phyloP scores from a whole-genome alignment of 768 basidiomycete species.

The Lactarius sp. region DNA sequence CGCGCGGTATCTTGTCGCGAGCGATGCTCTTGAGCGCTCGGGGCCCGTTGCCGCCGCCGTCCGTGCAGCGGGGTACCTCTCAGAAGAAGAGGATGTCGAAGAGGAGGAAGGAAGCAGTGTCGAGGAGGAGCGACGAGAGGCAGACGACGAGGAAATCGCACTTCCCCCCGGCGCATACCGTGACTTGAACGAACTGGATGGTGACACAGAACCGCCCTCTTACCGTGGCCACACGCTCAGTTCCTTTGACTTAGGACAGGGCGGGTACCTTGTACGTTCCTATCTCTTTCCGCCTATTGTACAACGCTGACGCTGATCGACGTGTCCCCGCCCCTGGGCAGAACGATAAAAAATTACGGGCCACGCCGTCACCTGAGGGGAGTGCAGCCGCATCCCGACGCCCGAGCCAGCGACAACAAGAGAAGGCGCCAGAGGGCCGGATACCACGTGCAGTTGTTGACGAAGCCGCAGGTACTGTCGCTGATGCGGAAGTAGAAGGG shows the following conservation, averaged over 20 bases:
- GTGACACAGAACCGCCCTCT: constrained; percentile 55
- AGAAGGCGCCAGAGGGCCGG: constrained; percentile 66
- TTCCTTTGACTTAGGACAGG: constrained; percentile 38
- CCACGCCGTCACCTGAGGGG: constrained; percentile 24
- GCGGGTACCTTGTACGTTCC: constrained; percentile 58
- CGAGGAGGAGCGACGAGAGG: constrained; percentile 45
- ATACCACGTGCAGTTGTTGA: constrained; percentile 31
- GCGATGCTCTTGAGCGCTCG: constrained; percentile 86
- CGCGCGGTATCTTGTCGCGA: constrained; percentile 88
- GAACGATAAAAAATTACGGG: constrained; percentile 37
- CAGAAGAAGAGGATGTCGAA: constrained; percentile 65
- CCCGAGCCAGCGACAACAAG: constrained; percentile 58
- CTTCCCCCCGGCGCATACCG: constrained; percentile 40
- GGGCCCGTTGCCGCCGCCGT: constrained; percentile 94
- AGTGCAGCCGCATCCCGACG: constrained; percentile 38
- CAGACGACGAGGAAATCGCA: constrained; percentile 47
- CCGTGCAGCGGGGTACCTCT: constrained; percentile 79
- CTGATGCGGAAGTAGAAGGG: constrained; percentile 21
- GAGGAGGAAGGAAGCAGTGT: constrained; percentile 60
- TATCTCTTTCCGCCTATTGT: not conserved
- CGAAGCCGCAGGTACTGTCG: not conserved
- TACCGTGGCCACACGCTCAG: constrained; percentile 49
- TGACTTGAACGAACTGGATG: constrained; percentile 33
- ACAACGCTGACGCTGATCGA: not conserved
- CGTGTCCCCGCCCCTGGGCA: constrained; percentile 18